Conservation (phyloP, 2,329 filamentous ascomycete genomes). For the Cyphellophora europaea region DNA sequence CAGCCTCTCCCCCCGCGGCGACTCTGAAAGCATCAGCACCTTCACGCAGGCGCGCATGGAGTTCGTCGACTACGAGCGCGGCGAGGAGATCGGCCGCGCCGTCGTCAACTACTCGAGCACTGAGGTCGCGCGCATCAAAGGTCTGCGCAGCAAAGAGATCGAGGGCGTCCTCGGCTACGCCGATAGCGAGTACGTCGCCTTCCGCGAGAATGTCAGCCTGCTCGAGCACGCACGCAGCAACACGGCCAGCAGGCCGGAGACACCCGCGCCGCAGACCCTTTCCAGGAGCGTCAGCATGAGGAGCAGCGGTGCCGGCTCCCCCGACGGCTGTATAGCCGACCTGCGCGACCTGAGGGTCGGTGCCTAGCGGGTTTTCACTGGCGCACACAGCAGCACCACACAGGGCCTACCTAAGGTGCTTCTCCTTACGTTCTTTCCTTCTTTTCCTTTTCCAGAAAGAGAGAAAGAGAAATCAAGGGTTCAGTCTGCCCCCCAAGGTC, state of each 20-base stretch:
- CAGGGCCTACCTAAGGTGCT: no score
- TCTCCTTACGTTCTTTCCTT: no score
- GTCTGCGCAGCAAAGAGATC: slow-evolving; percentile 74
- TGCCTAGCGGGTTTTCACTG: not conserved
- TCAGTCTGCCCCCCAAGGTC: no score
- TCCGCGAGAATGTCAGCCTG: slow-evolving; percentile 79
- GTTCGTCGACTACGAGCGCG: slow-evolving; percentile 21
- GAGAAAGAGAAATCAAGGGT: no score
- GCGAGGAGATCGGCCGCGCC: slow-evolving; percentile 73
- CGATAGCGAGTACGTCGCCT: slow-evolving; percentile 86
- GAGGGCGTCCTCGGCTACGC: slow-evolving; percentile 74
- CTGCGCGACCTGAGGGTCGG: slow-evolving; percentile 3
- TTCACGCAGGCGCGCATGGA: slow-evolving; percentile 8
- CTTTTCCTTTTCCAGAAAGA: no score
- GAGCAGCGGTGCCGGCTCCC: slow-evolving; percentile 8
- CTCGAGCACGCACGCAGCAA: slow-evolving; percentile 3
- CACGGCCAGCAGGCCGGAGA: slow-evolving; percentile 14
- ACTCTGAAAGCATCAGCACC: slow-evolving; percentile 2
- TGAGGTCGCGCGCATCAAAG: slow-evolving; percentile 78
- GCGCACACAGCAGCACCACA: not conserved
- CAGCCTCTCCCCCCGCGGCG: slow-evolving; percentile 23
- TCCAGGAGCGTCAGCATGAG: not conserved
- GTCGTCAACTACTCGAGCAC: slow-evolving; percentile 85
- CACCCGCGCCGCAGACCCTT: slow-evolving; percentile 4
- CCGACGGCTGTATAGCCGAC: slow-evolving; percentile 14